Percentiles rank a stretch among this genome's conserved stretches.
These are phyloP conservation scores for Pichia ethanolica DNA, from an alignment of 805 yeast genomes.

Conservation along the genomic window DNA sequence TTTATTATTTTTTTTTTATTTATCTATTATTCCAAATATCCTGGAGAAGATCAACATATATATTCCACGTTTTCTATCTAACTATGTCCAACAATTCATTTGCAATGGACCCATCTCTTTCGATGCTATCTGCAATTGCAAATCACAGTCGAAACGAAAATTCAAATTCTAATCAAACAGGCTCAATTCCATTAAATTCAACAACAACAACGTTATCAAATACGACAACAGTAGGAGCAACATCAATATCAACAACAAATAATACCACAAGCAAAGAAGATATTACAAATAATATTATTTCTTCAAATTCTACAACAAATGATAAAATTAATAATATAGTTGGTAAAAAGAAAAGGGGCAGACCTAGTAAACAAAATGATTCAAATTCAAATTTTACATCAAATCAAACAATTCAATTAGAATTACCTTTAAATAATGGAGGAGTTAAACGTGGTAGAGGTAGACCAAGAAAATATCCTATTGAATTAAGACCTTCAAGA, in stretches of 20 bases:
- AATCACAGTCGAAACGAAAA: not conserved
- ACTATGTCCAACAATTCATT: not conserved
- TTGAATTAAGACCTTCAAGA: conserved; percentile 6
- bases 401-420: too few species aligned
- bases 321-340: not conserved
- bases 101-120: conserved; percentile 1
- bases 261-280: not conserved
- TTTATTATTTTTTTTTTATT: not conserved
- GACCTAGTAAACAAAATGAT: not conserved
- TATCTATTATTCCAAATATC: too few species aligned
- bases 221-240: not conserved
- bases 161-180: too few species aligned
- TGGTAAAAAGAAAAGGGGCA: conserved; percentile 2
- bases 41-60: too few species aligned
- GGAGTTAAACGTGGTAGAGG: conserved; percentile 5
- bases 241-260: not conserved
- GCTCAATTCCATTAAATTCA: too few species aligned
- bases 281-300: not conserved
- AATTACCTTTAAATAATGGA: not conserved
- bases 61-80: too few species aligned
- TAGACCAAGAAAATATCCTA: conserved; percentile 6
- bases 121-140: not conserved
- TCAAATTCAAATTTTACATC: not conserved
- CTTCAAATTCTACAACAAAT: not conserved
- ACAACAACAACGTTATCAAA: not conserved